Evolutionary conservation across 2,329 filamentous ascomycete species (phyloP), one percentile per base, ranked within the genome.

Genomic region (Nannizziopsis arthrosporioides): DNA sequence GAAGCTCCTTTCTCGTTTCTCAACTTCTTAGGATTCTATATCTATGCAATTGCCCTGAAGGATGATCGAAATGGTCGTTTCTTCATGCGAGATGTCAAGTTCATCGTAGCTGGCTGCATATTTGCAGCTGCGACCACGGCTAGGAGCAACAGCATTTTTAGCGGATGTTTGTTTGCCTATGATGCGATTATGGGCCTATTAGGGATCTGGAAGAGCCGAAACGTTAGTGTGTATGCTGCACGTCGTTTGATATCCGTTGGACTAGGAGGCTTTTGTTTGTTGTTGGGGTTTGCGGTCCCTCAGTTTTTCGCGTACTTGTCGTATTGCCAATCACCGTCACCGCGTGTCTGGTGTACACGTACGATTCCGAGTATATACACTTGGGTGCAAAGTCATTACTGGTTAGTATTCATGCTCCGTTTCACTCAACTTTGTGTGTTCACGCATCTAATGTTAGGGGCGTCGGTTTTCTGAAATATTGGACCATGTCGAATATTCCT

Each of bases 311-410:
- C 89, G 1, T 95, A 86, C 65, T 62, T 64, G 44, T 74, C 78
- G 36, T 95, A 82, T 63, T 94, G 87, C 56, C 54, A 60, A 14
- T 58, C 60, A 38, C 14, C 50, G 22, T 30, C 58, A 35, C 51
- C 69, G 47, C 71, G 85, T 49, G 76, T 80, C 3, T 98, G 92
- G 92, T 98, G 92, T 63, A 61, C 65, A 15, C 73, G 70, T 14
- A 63, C 68, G n/a, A 54, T 89, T 10, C 92, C 92, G 3, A 94
- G 87, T 62, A 89, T 98, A 51, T 96, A 94, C 66, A 75, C 80
- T 0, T 96, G 84, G 72, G 90, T 96, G 1, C 92, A 98, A 62
- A 73, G 74, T 40, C 73, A 85, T 58, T 96, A 98, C 66, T 98
- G 92, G 89, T 94, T 74, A 64, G 79, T 27, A 7, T 4, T 27